phyloP scores from a whole-genome alignment of 768 basidiomycete genomes.

The Rhodocollybia butyracea region DNA sequence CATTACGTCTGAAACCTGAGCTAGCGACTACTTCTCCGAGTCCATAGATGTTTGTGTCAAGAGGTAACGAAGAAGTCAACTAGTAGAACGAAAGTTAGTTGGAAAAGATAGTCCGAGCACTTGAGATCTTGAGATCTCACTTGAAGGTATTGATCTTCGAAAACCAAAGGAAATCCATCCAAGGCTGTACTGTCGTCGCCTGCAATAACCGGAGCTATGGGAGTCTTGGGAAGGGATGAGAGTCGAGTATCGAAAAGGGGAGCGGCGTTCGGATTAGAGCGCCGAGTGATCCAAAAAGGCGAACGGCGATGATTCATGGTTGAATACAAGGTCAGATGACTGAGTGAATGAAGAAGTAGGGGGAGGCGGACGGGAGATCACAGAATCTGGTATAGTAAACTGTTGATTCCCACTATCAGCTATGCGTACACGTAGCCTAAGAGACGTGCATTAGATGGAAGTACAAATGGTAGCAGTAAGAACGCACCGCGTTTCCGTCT shows the following conservation, averaged over 20 bases:
- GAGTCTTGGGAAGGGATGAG: slow-evolving; percentile 56
- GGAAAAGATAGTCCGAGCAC: neutral
- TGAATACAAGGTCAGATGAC: slow-evolving; percentile 65
- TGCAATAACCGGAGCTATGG: slow-evolving; percentile 52
- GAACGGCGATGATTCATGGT: slow-evolving; percentile 62
- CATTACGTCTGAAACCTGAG: slow-evolving; percentile 64
- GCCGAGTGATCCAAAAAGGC: slow-evolving; percentile 80
- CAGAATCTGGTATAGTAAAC: slow-evolving; percentile 60
- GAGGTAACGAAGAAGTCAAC: slow-evolving; percentile 65
- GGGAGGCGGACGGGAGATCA: slow-evolving; percentile 41
- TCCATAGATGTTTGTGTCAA: slow-evolving; percentile 72
- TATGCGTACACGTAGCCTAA: slow-evolving; percentile 66
- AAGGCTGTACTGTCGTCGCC: slow-evolving; percentile 53
- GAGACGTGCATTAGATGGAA: neutral
- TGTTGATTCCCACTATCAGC: slow-evolving; percentile 58
- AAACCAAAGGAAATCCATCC: slow-evolving; percentile 66
- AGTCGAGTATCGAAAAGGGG: slow-evolving; percentile 73
- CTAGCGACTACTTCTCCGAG: slow-evolving; percentile 70
- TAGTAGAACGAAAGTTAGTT: slow-evolving; percentile 18
- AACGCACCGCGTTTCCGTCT: slow-evolving; percentile 47
- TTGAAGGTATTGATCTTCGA: slow-evolving; percentile 81
- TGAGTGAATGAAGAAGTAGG: slow-evolving; percentile 30
- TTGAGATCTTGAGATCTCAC: slow-evolving; percentile 26
- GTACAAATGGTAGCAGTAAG: neutral
- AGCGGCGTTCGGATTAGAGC: slow-evolving; percentile 46